Percentiles rank a stretch among this genome's conserved stretches.
phyloP scores from a whole-genome alignment of 129 eudicot species.

The Ambrosia artemisiifolia region DNA sequence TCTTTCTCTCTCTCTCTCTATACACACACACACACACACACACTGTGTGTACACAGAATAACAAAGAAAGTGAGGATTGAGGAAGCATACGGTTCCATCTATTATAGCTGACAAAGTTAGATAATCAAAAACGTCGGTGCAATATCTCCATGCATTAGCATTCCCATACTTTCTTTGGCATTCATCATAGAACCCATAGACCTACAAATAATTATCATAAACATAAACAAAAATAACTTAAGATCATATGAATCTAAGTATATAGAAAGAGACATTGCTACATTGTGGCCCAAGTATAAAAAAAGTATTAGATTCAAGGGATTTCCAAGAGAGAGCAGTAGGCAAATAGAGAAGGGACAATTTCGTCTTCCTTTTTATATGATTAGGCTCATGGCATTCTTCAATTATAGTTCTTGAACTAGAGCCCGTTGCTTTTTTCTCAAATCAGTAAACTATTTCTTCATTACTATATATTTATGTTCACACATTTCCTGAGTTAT shows the following conservation, averaged over 20 bases:
- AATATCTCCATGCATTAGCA: conserved; percentile 99
- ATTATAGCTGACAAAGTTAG: conserved; percentile 93
- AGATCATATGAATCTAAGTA: neutral
- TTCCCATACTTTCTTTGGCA: conserved; percentile 98
- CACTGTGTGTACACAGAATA: neutral
- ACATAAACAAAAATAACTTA: neutral
- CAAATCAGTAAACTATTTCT: neutral
- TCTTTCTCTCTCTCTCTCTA: too few species aligned
- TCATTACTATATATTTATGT: neutral
- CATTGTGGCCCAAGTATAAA: neutral
- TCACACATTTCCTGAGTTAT: neutral
- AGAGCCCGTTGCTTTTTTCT: neutral
- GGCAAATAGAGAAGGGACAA: neutral
- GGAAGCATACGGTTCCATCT: conserved; percentile 74
- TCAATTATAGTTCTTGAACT: neutral
- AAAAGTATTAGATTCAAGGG: neutral
- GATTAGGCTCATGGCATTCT: neutral
- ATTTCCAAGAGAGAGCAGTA: neutral
- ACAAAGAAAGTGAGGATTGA: neutral
- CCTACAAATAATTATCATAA: conserved; percentile 38
- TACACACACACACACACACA: neutral
- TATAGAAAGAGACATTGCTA: neutral
- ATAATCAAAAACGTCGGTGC: conserved; percentile 97
- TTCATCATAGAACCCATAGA: conserved; percentile 96
- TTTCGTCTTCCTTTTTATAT: neutral